Evolutionary conservation across 192 early-diverging fungal genomes (phyloP), one percentile per base, ranked within the genome.

Genomic region (Umbelopsis ramanniana): DNA sequence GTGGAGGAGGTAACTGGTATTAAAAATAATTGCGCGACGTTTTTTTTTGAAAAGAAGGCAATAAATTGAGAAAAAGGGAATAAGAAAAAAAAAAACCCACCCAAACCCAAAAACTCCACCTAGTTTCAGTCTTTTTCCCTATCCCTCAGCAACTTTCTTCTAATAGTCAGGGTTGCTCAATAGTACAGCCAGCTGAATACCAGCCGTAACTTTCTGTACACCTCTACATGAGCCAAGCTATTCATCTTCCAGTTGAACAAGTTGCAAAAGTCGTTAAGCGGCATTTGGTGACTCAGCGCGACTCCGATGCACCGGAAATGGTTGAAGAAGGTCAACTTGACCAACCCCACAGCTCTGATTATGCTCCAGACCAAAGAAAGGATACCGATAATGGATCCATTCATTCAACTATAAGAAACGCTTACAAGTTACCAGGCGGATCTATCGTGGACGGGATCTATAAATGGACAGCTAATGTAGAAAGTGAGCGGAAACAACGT

Each of bases 381-480:
- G 72, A 48, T 29, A 29, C 70, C 19, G 53, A 50, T 22, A 46
- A 46, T 24, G 53, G 69, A n/a, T 70, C 77, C 12, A 63, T 71
- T 37, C 78, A 79, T 35, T 63, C 57, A 14, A 81, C 73, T 9
- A 72, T 74, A 14, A 63, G 57, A 37, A 74, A 46, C 29, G 46
- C 69, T 29, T 86, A 89, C 69, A 88, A 79, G 53, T 74, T 92
- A 45, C 83, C 87, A n/a, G 88, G 89, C 47, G 94, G 93, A 35
- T 87, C 93, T 53, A 91, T 91, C 73, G 90, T 93, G 4, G 87
- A 92, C 67, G 91, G 94, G 45, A 91, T 97, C 69, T 97, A 97
- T 77, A 90, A 94, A 84, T 96, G 94, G 94, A 86, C 90, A 17
- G 89, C 94, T 52, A 84, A 91, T 69, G 80, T 88, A 40, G 88